Percentiles rank a stretch among this genome's conserved stretches.
Conservation (phyloP, 306 rosid genomes). For the Prunus persica region DNA sequence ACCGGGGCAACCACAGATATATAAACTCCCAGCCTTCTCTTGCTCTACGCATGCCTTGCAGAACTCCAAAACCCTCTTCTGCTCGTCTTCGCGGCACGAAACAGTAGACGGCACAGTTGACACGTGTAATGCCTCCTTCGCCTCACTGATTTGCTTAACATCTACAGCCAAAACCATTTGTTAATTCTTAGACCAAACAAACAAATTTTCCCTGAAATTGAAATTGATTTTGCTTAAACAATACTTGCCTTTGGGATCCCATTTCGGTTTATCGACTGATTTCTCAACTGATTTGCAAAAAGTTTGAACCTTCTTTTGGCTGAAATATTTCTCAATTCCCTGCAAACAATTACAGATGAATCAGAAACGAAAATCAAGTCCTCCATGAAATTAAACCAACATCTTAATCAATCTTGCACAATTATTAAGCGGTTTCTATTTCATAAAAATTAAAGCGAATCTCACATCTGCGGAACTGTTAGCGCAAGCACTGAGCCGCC, state of each 20-base stretch:
- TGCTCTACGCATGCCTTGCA: conserved; percentile 62
- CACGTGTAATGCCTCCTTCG: conserved; percentile 72
- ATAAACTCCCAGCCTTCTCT: conserved; percentile 75
- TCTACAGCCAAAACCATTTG: conserved; percentile 30
- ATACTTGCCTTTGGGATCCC: conserved; percentile 68
- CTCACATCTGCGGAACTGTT: conserved; percentile 27
- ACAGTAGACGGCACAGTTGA: conserved; percentile 60
- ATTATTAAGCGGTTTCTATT: neutral
- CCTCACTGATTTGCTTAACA: conserved; percentile 51
- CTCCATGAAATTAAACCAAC: neutral
- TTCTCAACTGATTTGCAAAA: conserved; percentile 18
- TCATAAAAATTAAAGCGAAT: neutral
- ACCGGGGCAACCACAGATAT: conserved; percentile 88
- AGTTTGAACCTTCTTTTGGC: conserved; percentile 21
- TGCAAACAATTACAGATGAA: conserved; percentile 17
- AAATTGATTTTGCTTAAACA: neutral
- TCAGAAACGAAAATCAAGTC: neutral
- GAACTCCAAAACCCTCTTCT: conserved; percentile 61
- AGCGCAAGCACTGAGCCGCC: conserved; percentile 27
- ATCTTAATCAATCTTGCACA: neutral
- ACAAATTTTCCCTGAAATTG: neutral
- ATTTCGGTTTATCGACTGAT: conserved; percentile 31
- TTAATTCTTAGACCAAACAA: neutral
- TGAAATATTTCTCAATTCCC: conserved; percentile 26
- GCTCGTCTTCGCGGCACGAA: conserved; percentile 78